A percentile compares a stretch with the other conserved stretches of the same genome.
These are phyloP conservation scores for Lathyrus sativus DNA, from an alignment of 306 rosid species.

Conservation along the genomic window DNA sequence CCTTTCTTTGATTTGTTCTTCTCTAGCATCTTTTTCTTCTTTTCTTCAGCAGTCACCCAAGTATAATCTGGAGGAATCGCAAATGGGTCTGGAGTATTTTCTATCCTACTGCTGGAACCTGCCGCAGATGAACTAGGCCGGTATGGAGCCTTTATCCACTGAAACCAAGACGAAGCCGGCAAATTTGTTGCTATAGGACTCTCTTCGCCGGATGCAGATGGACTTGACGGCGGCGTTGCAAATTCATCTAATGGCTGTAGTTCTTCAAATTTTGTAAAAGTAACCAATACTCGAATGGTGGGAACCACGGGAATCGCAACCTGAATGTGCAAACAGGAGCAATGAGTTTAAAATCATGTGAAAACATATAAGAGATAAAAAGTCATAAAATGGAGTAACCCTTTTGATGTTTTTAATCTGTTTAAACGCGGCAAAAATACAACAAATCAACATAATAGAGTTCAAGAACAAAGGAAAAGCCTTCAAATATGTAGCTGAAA, in stretches of 20 bases:
- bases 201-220: slow-evolving; percentile 58
- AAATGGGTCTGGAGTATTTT: slow-evolving; percentile 81
- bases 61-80: slow-evolving; percentile 81
- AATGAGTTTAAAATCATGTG: slow-evolving; percentile 13
- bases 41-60: slow-evolving; percentile 85
- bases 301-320: slow-evolving; percentile 98
- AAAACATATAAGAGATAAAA: no score
- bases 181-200: slow-evolving; percentile 55
- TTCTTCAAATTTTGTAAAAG: slow-evolving; percentile 93
- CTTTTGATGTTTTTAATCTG: not conserved
- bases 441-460: not conserved
- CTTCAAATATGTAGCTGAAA: no score
- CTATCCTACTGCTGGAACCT: slow-evolving; percentile 79
- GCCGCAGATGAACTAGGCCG: slow-evolving; percentile 58
- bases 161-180: slow-evolving; percentile 87
- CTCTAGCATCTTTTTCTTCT: slow-evolving; percentile 90
- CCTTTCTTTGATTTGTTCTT: slow-evolving; percentile 87
- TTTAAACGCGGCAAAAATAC: not conserved
- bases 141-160: slow-evolving; percentile 94
- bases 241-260: slow-evolving; percentile 80
- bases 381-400: not conserved
- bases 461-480: not conserved
- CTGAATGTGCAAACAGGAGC: slow-evolving; percentile 44
- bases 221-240: slow-evolving; percentile 87
- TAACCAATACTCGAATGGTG: slow-evolving; percentile 87